Base-by-base conservation (phyloP, 2,329 filamentous ascomycete species). In the Calycina marina region DNA sequence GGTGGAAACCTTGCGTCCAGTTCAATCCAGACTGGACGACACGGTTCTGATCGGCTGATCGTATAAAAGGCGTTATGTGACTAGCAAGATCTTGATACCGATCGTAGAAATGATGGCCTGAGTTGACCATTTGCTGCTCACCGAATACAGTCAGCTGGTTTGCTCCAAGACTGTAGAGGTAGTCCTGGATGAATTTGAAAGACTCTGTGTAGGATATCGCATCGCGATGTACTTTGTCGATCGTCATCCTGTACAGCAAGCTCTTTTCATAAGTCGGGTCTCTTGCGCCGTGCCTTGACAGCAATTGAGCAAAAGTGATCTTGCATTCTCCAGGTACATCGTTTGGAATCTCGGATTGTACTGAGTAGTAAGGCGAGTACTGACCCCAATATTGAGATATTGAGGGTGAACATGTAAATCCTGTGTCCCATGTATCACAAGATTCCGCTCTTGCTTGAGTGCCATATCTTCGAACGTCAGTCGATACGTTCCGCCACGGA, bases 221-320 rank as follows among this genome's bases (percentile, higher is more conserved):
- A 22, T 47, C 52, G 27, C 52, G 53, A 38, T 86, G 73, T 39
- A 94, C 77, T 29, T 67, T 68, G 16, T 64, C 52, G 32, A 93
- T 62, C 6, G 81, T 64, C 4, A 59, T 54, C 24, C 62, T 65
- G 56, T 93, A 93, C 5, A 54, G 50, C 8, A 53, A 50, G 1
- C 74, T 69, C 59, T 86, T 92, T 42, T 61, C 60, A 8, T 58
- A 48, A 0, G 85, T 93, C 1, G 86, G 86, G 50, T 83, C 79
- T 32, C 86, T 71, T 22, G 82, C 81, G 29, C 85, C 86, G 52
- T 94, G 86, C 2, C 86, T 74, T 14, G 83, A 85, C 29, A 94
- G 66, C 14, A 86, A 61, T 48, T 86, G 79, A 1, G 69, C 86
- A 55, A 93, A 88, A 3, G 76, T 88, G 44, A 88, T 59, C 9